Base-by-base conservation (phyloP, 805 yeast species). In the Lachancea sp. region DNA sequence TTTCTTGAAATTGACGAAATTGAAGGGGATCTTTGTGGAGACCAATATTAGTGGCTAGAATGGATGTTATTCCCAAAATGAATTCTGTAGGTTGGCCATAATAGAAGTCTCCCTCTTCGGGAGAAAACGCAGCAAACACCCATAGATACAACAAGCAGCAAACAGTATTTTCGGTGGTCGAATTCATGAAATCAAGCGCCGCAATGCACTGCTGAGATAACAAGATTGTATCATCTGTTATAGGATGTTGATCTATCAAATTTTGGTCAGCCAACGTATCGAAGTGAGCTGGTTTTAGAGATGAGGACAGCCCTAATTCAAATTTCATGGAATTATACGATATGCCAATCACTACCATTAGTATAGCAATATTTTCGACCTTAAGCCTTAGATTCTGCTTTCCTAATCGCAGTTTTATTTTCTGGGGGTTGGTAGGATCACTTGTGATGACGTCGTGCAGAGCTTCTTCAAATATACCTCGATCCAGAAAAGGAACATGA, bases 61-160 rank as follows among this genome's bases (percentile, higher is more conserved):
- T 53, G 33, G 55, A 46, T 11, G 60, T 50, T 7, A 58, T 34
- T 20, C 63, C 58, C n/a, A 52, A 46, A 2, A 61, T 46, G 11
- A 58, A 51, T 45, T 58, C 65, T 2, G 66, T 58, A 15, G 66
- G 64, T 29, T 59, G 61, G 26, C 52, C 63, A 24, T 52, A 42
- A 37, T 59, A 56, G 19, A 55, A 54, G 44, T 61, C 65, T 18
- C 63, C 61, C 43, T 58, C 58, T 34, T 61, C 64, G 1, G 66
- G 64, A 1, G 66, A 55, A 37, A 58, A 52, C 9, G 53, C 62
- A 24, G 54, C 54, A 30, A 53, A 56, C 11, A 61, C 46, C 66
- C 66, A 61, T 22, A 58, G 49, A 34, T 56, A 61, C 32, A 58
- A 45, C 24, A 56, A 42, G 36, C 59, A 61, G 8, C 56, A 50